These are phyloP conservation scores for Acacia concinna DNA, from an alignment of 331 rosid genomes.

Conservation along the genomic window DNA sequence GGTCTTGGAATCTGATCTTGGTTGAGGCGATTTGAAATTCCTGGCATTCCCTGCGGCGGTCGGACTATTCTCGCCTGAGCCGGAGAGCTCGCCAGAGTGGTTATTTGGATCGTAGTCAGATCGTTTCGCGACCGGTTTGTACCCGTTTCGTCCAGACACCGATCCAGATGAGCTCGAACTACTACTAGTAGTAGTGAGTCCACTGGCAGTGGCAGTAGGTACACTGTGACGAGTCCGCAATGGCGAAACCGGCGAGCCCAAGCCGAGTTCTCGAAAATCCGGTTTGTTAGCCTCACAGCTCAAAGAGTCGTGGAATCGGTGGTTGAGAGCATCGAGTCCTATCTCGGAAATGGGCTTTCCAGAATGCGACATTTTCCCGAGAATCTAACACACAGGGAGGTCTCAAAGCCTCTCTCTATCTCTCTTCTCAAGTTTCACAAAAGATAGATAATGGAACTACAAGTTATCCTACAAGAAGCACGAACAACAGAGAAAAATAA, in stretches of 20 bases:
- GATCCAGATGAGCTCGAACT: conserved; percentile 80
- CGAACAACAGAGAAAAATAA: background rate
- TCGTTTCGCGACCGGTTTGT: conserved; percentile 32
- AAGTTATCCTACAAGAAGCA: conserved; percentile 19
- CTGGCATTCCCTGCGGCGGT: conserved; percentile 43
- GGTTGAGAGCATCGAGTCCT: conserved; percentile 45
- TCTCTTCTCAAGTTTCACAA: conserved; percentile 21
- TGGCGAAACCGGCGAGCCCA: conserved; percentile 86
- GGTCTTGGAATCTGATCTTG: conserved; percentile 55
- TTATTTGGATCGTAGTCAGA: conserved; percentile 51
- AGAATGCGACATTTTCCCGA: conserved; percentile 65
- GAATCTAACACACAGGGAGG: conserved; percentile 8
- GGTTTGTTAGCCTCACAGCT: conserved; percentile 74
- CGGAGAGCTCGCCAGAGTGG: conserved; percentile 75
- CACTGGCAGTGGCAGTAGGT: conserved; percentile 36
- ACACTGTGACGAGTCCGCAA: conserved; percentile 53
- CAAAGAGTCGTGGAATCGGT: conserved; percentile 60
- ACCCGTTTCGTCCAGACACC: conserved; percentile 48
- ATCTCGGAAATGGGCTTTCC: conserved; percentile 51
- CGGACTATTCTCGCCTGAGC: conserved; percentile 67
- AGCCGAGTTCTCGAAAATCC: conserved; percentile 80
- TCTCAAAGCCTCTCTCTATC: conserved; percentile 13
- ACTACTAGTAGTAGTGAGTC: conserved; percentile 48
- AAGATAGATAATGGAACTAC: conserved; percentile 34
- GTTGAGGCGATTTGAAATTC: conserved; percentile 41